These are phyloP conservation scores for Fusarium denticulatum DNA, from an alignment of 2,329 filamentous ascomycete genomes.

Conservation along the genomic window DNA sequence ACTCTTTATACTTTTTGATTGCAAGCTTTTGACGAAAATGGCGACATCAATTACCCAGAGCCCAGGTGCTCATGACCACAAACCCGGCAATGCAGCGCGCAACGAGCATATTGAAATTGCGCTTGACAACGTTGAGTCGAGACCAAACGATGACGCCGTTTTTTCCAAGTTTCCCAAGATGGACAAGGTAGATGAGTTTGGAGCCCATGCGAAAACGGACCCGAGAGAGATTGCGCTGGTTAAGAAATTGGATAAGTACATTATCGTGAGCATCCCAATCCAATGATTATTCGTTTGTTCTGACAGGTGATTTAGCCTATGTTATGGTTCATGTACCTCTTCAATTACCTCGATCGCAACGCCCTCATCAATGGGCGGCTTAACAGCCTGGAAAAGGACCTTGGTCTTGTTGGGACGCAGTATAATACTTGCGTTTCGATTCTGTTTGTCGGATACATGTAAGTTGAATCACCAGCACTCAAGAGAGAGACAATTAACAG, in stretches of 20 bases:
- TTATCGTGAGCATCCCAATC: conserved; percentile 7
- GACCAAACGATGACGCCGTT: conserved; percentile 5
- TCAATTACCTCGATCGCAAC: conserved; percentile 58
- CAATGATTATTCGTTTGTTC: not conserved
- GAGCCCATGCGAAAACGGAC: conserved; percentile 34
- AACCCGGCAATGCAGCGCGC: not conserved
- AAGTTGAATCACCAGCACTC: not conserved
- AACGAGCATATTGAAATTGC: conserved; percentile 19
- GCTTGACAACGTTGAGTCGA: conserved; percentile 16
- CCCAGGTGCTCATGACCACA: not conserved
- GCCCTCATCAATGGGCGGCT: conserved; percentile 66
- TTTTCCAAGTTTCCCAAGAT: conserved; percentile 32
- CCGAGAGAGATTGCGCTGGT: conserved; percentile 33
- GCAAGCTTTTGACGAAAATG: not conserved
- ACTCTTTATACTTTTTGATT: not conserved
- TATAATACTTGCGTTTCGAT: conserved; percentile 50
- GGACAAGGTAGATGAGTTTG: conserved; percentile 37
- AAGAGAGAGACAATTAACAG: rapidly evolving
- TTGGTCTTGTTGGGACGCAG: conserved; percentile 54
- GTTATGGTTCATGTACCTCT: conserved; percentile 53
- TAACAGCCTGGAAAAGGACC: conserved; percentile 62
- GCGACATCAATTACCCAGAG: not conserved
- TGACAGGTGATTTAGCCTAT: conserved; percentile 35
- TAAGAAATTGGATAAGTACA: conserved; percentile 33
- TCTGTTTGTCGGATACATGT: conserved; percentile 50